Percentiles rank a stretch among this genome's conserved stretches.
Evolutionary conservation across 164 flowering plant species (phyloP).

Genomic region (Litsea cubeba): DNA sequence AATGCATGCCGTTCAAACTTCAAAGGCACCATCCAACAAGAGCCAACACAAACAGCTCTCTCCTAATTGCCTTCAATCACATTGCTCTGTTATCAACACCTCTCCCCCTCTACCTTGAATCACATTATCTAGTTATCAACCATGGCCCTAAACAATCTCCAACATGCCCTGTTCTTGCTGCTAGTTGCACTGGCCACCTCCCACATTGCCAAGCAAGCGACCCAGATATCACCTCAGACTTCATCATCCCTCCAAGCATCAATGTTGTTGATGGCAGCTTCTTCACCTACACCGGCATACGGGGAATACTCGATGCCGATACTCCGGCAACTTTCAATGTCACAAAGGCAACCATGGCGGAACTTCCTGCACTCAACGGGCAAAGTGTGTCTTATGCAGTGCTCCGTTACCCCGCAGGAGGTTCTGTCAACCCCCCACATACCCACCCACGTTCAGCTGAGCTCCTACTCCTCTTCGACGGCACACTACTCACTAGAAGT

Average conservation of each 20-base stretch:
- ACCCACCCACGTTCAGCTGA: slow-evolving; percentile 1
- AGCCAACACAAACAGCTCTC: neutral
- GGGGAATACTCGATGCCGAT: neutral
- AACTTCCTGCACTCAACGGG: neutral
- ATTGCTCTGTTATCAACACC: too few relatives aligned
- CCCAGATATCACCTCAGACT: neutral
- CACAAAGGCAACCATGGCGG: neutral
- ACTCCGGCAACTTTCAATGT: neutral
- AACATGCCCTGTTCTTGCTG: neutral
- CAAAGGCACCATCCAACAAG: neutral
- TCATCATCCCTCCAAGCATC: neutral
- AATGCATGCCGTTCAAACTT: neutral
- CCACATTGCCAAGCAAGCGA: neutral
- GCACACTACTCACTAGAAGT: neutral
- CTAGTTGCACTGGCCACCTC: neutral
- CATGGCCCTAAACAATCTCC: neutral
- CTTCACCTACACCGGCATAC: slow-evolving; percentile 4
- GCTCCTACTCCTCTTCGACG: neutral
- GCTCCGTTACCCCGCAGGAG: neutral
- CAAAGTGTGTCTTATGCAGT: slow-evolving; percentile 3
- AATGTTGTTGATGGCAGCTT: neutral
- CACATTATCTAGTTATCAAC: neutral
- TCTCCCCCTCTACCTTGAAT: neutral
- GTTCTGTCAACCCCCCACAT: slow-evolving; percentile 3
- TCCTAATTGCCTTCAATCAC: neutral